phyloP scores from a whole-genome alignment of 352 stramenopile species.

The Pythium phragmiticola region DNA sequence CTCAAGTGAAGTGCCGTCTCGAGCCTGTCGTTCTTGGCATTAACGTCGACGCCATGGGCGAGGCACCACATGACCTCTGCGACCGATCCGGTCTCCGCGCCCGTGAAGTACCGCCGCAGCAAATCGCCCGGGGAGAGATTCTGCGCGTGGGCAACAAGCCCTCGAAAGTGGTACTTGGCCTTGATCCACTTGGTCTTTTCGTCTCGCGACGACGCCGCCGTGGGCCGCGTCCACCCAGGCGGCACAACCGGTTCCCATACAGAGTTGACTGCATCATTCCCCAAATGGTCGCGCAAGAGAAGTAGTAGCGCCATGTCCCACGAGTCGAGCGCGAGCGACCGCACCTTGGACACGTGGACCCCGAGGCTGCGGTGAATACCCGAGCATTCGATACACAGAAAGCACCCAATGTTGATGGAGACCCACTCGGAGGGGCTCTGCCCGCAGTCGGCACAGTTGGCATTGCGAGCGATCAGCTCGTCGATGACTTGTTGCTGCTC shows the following conservation, averaged over 20 bases:
- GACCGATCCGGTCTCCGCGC: conserved; percentile 38
- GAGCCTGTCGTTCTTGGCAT: conserved; percentile 42
- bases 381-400: conserved; percentile 97
- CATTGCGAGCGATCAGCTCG: conserved; percentile 56
- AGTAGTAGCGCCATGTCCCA: conserved; percentile 81
- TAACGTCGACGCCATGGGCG: conserved; percentile 80
- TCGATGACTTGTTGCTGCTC: conserved; percentile 73
- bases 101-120: conserved; percentile 45
- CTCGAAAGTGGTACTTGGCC: conserved; percentile 83
- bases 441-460: conserved; percentile 69
- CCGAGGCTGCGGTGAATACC: conserved; percentile 96
- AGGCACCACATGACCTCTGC: conserved; percentile 75
- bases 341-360: conserved; percentile 96
- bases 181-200: conserved; percentile 85
- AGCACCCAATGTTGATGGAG: conserved; percentile 94
- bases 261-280: conserved; percentile 67
- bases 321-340: conserved; percentile 88
- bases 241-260: conserved; percentile 67
- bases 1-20: conserved; percentile 64
- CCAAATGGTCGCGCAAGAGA: conserved; percentile 64
- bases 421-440: conserved; percentile 92
- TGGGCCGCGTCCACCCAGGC: conserved; percentile 53
- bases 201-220: conserved; percentile 42
- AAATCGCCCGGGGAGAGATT: conserved; percentile 34
- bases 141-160: conserved; percentile 44